phyloP scores from a whole-genome alignment of 305 asterid genomes.

The Solanum hybrid region DNA sequence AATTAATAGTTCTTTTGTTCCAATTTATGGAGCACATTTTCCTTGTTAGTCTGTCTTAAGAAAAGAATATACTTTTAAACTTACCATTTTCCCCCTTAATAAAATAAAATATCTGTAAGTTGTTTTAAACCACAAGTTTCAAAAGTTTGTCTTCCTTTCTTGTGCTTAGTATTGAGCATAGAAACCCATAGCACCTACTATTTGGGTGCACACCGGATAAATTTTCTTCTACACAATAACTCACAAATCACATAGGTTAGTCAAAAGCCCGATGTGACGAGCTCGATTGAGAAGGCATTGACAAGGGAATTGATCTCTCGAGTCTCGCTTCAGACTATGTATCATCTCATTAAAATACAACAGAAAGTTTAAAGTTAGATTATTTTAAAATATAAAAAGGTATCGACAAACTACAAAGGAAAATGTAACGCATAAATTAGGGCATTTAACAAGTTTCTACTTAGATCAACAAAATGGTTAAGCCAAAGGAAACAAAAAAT shows the following conservation, averaged over 20 bases:
- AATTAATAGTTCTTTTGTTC: not conserved
- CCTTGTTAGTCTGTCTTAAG: not conserved
- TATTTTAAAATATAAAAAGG: not conserved
- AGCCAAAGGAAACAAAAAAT: not conserved
- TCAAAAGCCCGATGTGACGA: not conserved
- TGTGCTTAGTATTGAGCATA: not conserved
- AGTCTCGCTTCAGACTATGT: not conserved
- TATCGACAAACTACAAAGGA: not conserved
- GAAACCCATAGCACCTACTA: not conserved
- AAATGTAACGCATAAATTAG: not conserved
- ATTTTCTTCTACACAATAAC: not conserved
- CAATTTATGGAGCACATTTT: not conserved
- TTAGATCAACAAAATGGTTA: not conserved
- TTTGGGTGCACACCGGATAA: not conserved
- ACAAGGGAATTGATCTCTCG: not conserved
- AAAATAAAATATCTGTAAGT: not conserved
- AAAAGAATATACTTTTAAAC: not conserved
- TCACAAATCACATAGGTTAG: not conserved
- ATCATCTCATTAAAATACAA: not conserved
- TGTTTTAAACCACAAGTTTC: not conserved
- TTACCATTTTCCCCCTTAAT: not conserved
- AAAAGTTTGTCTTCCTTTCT: not conserved
- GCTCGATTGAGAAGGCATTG: not conserved
- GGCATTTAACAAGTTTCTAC: not conserved
- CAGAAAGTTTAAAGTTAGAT: not conserved